Evolutionary conservation across 805 yeast species (phyloP), one percentile per base, ranked within the genome.

Genomic region (Yamadazyma philogaea): DNA sequence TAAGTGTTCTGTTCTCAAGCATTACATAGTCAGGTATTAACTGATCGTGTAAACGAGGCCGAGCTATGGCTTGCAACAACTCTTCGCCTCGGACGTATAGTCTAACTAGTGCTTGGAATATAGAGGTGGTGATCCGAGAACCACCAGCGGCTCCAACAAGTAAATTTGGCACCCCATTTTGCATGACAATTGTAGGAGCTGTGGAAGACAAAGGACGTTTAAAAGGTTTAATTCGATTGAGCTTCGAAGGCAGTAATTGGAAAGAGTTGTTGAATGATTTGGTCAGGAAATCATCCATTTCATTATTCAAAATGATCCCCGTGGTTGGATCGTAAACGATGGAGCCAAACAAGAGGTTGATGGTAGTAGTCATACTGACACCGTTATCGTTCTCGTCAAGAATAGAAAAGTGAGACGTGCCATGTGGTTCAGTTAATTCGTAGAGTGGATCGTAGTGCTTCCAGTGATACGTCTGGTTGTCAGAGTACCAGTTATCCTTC

Each of bases 81-180:
- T 81, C 72, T 65, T 79, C 57, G 1, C 74, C 62, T 54, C 80
- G 77, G 57, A 78, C 79, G 48, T 82, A 80, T 2, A 70, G 65
- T 40, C 96, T 66, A 1, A 86, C 72, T 14, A 91, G 74, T 0
- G 91, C 89, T 59, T 89, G 93, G 43, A 91, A 75, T 3, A 91
- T 79, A 1, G 95, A 78, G 0, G 96, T 87, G 11, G 85, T 72
- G 39, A 91, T 91, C 42, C 93, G 70, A 6, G 93, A 83, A 0
- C 98, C 98, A 7, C 99, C 99, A 1, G 97, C 95, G 0, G 96
- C 93, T 0, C 97, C 98, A 45, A 91, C 74, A 4, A 84, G 77
- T 19, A 86, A 57, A 50, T 83, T 89, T 0, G 84, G 79, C 7
- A 56, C 30, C 4, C 53, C 56, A 4, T 76, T 75, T 7, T 63